These are phyloP conservation scores for Gaeumannomyces sp. DNA, from an alignment of 2,329 filamentous ascomycete species.

Conservation along the genomic window DNA sequence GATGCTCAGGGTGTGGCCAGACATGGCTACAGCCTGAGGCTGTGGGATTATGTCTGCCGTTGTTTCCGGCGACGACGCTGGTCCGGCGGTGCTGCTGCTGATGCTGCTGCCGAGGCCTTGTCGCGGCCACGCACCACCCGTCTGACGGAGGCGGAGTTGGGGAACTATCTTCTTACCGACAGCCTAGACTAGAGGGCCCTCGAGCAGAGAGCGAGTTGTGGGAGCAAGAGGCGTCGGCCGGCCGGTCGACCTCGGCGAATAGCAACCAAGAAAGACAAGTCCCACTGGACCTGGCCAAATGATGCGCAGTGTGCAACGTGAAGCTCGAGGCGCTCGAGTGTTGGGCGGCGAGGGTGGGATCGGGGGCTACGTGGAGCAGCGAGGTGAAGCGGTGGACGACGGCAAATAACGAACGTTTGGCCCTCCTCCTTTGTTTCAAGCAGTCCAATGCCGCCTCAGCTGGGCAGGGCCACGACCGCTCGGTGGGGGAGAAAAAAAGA, in stretches of 20 bases:
- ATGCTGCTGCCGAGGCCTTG: neutral
- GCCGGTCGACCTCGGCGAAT: neutral
- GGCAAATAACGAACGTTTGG: neutral
- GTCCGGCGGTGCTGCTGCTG: too few species aligned
- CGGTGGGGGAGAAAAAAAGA: neutral
- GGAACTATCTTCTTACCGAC: neutral
- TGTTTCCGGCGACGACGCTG: neutral
- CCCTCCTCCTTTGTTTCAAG: neutral
- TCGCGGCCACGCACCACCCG: too few species aligned
- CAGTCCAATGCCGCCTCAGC: neutral
- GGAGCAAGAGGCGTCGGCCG: neutral
- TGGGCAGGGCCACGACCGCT: neutral
- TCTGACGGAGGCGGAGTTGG: neutral
- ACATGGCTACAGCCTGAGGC: neutral
- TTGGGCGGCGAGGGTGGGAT: neutral
- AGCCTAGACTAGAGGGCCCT: too few species aligned
- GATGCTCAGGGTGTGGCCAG: neutral
- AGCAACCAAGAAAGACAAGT: neutral
- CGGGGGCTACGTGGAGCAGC: neutral
- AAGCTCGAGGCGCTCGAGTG: neutral
- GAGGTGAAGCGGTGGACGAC: neutral
- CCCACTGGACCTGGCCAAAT: neutral
- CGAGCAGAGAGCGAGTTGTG: neutral
- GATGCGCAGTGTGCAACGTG: neutral
- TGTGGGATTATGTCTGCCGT: neutral